Conservation (phyloP, 371 early-diverging fungal species). For the Rhizopus sp. region DNA sequence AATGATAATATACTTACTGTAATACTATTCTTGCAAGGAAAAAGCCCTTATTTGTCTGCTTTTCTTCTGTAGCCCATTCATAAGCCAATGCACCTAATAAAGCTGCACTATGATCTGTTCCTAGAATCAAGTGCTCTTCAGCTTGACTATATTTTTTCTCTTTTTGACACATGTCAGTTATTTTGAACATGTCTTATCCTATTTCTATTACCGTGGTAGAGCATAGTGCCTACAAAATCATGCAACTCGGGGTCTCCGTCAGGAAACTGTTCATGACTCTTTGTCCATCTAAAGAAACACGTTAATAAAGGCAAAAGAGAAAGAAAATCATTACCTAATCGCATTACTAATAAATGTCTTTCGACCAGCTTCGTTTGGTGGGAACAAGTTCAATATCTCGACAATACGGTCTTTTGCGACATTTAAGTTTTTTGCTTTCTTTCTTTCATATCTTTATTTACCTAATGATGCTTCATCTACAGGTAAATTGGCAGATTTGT, state of each 20-base stretch:
- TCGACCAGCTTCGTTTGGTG: slow-evolving; percentile 42
- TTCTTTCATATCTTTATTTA: slow-evolving; percentile 28
- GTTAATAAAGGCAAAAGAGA: not conserved
- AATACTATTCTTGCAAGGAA: slow-evolving; percentile 81
- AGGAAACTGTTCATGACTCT: slow-evolving; percentile 55
- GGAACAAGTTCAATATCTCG: slow-evolving; percentile 52
- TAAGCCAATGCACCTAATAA: slow-evolving; percentile 71
- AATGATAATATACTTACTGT: slow-evolving; percentile 55
- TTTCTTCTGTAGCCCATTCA: slow-evolving; percentile 70
- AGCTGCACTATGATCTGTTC: slow-evolving; percentile 78
- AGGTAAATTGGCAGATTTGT: slow-evolving; percentile 67
- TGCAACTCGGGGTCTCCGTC: slow-evolving; percentile 85
- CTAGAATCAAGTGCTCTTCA: slow-evolving; percentile 76
- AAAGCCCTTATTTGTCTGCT: slow-evolving; percentile 63
- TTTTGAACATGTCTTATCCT: not conserved
- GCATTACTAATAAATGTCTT: slow-evolving; percentile 49
- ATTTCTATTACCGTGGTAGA: slow-evolving; percentile 53
- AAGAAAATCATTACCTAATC: slow-evolving; percentile 33
- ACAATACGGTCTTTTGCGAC: slow-evolving; percentile 55
- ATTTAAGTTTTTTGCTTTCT: not conserved
- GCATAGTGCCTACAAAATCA: slow-evolving; percentile 79
- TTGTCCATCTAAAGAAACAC: slow-evolving; percentile 66
- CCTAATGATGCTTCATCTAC: slow-evolving; percentile 74
- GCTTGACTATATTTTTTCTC: slow-evolving; percentile 66
- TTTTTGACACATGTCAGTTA: slow-evolving; percentile 6